These are phyloP conservation scores for Circinella minor DNA, from an alignment of 371 early-diverging fungal genomes.

Conservation along the genomic window DNA sequence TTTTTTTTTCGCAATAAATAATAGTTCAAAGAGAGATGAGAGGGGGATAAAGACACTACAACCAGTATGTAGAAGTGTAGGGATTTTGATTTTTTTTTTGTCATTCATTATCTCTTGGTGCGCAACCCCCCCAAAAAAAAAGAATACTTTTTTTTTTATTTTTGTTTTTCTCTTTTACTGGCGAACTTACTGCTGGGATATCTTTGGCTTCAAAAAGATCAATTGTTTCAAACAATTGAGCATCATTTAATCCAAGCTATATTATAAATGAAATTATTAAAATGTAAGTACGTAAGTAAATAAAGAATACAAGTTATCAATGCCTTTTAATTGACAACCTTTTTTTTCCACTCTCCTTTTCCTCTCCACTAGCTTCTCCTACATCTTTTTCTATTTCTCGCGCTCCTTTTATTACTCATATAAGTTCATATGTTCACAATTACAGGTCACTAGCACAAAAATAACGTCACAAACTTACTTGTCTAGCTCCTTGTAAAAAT, in stretches of 20 bases:
- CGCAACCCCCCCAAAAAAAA: neutral
- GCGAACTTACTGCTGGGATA: slow-evolving; percentile 70
- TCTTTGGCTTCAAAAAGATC: slow-evolving; percentile 90
- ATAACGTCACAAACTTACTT: slow-evolving; percentile 31
- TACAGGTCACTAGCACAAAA: too few species aligned
- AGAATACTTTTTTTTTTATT: neutral
- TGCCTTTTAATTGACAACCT: slow-evolving; percentile 5
- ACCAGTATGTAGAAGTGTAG: too few species aligned
- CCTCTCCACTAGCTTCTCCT: too few species aligned
- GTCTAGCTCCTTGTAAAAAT: slow-evolving; percentile 66
- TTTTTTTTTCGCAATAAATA: neutral
- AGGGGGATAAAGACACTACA: too few species aligned
- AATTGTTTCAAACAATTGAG: slow-evolving; percentile 89
- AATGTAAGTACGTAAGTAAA: too few species aligned
- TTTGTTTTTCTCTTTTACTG: too few species aligned
- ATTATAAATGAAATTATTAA: neutral
- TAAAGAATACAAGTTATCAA: neutral
- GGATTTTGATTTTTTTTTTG: too few species aligned
- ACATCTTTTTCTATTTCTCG: too few species aligned
- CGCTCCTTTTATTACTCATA: too few species aligned
- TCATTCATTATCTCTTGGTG: too few species aligned
- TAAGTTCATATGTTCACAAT: too few species aligned
- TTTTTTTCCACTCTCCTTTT: neutral
- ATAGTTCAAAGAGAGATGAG: too few species aligned
- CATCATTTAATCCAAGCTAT: slow-evolving; percentile 77